Conservation (phyloP, 164 flowering plant species). For the Sedum album region DNA sequence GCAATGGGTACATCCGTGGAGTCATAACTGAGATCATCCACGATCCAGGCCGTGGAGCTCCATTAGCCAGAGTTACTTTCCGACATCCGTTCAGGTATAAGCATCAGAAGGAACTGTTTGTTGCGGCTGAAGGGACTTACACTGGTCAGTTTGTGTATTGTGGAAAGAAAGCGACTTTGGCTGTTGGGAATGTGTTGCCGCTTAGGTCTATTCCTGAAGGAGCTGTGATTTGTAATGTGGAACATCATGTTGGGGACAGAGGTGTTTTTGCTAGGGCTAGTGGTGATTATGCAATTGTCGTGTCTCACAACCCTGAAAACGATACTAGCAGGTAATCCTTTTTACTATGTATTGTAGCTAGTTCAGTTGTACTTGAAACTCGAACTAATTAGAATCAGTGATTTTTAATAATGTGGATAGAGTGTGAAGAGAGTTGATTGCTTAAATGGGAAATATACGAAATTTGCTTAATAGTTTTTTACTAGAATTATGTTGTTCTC, state of each 20-base stretch:
- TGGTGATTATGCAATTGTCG: neutral
- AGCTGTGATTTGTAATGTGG: neutral
- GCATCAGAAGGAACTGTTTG: slow-evolving; percentile 57
- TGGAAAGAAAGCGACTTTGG: neutral
- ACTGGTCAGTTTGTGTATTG: slow-evolving; percentile 9
- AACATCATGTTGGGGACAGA: neutral
- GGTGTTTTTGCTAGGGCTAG: neutral
- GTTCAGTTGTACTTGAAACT: too few species aligned
- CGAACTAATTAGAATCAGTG: too few species aligned
- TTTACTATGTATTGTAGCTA: neutral
- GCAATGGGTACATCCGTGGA: slow-evolving; percentile 50
- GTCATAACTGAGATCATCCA: slow-evolving; percentile 43
- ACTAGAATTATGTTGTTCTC: too few species aligned
- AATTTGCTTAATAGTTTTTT: too few species aligned
- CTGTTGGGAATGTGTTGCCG: neutral
- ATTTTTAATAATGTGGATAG: neutral
- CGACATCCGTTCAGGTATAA: slow-evolving; percentile 51
- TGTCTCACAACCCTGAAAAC: neutral
- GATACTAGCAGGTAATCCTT: neutral
- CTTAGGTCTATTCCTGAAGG: neutral
- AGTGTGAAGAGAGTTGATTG: too few species aligned
- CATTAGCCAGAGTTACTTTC: slow-evolving; percentile 19
- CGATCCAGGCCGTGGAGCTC: neutral
- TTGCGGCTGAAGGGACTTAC: slow-evolving; percentile 57
- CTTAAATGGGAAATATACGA: too few species aligned